Evolutionary conservation across 164 flowering plant species (phyloP), one percentile per base, ranked within the genome.

Genomic region (Sextonia rubra): DNA sequence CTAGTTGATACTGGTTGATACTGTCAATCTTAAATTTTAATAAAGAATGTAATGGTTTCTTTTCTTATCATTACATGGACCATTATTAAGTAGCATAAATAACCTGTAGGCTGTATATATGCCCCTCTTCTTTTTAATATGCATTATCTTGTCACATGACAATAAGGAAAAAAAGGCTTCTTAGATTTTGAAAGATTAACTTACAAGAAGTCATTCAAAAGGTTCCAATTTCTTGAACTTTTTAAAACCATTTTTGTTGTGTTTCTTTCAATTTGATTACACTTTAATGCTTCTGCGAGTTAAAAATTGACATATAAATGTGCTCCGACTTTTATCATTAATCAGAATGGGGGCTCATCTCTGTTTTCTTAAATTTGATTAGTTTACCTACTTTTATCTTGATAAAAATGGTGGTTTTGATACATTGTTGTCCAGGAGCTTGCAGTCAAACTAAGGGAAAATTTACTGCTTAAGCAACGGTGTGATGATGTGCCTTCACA

Each of bases 401-500:
- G 15, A 12, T 25, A n/a, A 64, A 25, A 26, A 29, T 64, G 37
- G 37, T 30, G 14, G 17, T 49, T 68, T 68, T 74, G 30, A 17
- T 29, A 37, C 11, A n/a, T 18, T 26, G 65, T 67, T 73, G 25
- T 12, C 22, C 73, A 92, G 97, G 90, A 87, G 77, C 89, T 91
- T 62, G 89, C 91, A 3, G 69, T 76, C 68, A 87, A 77, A 66
- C 71, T 86, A 17, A 89, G 91, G 86, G 86, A 60, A 60, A 73
- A 84, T 44, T 32, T 88, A 61, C 72, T 73, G 24, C 70, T 88
- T n/a, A 87, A 85, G 83, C 78, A 86, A 68, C 85, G 73, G 78
- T 80, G 86, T 80, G 94, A 85, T 80, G 90, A 85, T 49, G 71
- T 87, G 60, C 97, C 98, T 74, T 74, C 83, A 20, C 91, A 82